phyloP scores from a whole-genome alignment of 2,329 filamentous ascomycete species.

The Fusarium tanahbumbuense region DNA sequence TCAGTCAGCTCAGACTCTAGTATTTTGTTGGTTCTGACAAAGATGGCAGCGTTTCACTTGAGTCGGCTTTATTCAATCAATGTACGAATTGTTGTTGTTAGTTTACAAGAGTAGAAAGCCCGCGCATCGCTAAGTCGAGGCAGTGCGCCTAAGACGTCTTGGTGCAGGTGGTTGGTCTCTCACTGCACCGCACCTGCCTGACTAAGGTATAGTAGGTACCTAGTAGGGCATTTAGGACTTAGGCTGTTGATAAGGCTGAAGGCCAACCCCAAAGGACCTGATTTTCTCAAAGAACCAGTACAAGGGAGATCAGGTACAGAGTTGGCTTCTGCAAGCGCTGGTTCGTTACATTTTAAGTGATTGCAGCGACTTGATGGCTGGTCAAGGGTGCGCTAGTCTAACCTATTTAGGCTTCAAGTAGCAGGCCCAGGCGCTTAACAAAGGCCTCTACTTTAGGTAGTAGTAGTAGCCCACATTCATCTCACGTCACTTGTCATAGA shows the following conservation, averaged over 20 bases:
- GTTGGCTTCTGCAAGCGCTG: not conserved
- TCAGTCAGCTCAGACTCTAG: not conserved
- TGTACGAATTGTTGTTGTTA: slow-evolving; percentile 11
- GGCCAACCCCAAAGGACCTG: slow-evolving; percentile 4
- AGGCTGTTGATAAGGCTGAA: slow-evolving; percentile 10
- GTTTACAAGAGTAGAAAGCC: slow-evolving; percentile 5
- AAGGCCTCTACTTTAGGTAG: not conserved
- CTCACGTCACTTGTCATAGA: slow-evolving; percentile 11
- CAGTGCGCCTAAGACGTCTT: slow-evolving; percentile 4
- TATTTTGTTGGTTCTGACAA: slow-evolving; percentile 1
- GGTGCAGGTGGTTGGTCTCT: not conserved
- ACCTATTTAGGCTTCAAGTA: slow-evolving; percentile 5
- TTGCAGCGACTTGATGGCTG: slow-evolving; percentile 13
- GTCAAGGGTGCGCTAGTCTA: slow-evolving; percentile 17
- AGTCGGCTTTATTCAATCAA: not conserved
- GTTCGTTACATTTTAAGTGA: slow-evolving; percentile 25
- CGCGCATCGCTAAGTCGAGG: slow-evolving; percentile 13
- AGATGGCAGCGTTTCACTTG: not conserved
- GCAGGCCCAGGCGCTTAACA: slow-evolving; percentile 22
- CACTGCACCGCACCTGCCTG: not conserved
- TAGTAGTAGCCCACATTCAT: not conserved
- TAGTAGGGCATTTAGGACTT: not conserved
- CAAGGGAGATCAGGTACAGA: slow-evolving; percentile 22
- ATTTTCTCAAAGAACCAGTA: not conserved
- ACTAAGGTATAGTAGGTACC: not conserved